Evolutionary conservation across 371 early-diverging fungal genomes (phyloP), one percentile per base, ranked within the genome.

Genomic region (Mucor lusitanicus): DNA sequence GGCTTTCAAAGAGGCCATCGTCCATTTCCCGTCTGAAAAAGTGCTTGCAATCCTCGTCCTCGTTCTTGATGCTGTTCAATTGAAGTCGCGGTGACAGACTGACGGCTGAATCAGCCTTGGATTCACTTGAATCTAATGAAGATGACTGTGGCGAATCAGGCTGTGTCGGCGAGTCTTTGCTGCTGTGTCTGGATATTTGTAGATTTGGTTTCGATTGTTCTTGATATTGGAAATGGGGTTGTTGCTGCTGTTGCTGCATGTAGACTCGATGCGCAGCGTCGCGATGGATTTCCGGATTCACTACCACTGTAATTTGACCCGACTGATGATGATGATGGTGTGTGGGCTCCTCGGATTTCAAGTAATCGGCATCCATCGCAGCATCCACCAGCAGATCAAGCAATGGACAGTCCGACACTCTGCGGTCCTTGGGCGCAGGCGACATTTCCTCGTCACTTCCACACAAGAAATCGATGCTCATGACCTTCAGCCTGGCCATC

Each of bases 391-490:
- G 37, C 17, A 82, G 32, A 69, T 74, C 78, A 37, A 82, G 30
- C n/a, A 73, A 68, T 48, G 72, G 75, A 55, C 65, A 64, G 13
- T 67, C 67, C 6, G 69, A 60, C n/a, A 42, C 32, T 57, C 62
- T 57, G 25, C 37, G 39, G 37, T 56, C 55, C 13, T 63, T 42
- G 37, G n/a, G 19, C 2, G 27, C 32, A 32, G 56, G 56, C 15
- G 56, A 56, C n/a, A 56, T 50, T 8, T 46, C 50, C 25, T 57
- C 59, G 6, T 72, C 71, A 37, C 67, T 66, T 6, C 68, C 61
- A 39, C 82, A 82, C 28, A 82, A 54, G 69, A 82, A 82, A 54
- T 74, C 71, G 28, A 82, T 82, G 19, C 78, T 79, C 82, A 82
- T 82, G 5, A 79, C 81, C 48, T 68, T 65, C 13, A 60, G 25